These are phyloP conservation scores for Tolypocladium sp. DNA, from an alignment of 2,329 filamentous ascomycete species.

Conservation along the genomic window DNA sequence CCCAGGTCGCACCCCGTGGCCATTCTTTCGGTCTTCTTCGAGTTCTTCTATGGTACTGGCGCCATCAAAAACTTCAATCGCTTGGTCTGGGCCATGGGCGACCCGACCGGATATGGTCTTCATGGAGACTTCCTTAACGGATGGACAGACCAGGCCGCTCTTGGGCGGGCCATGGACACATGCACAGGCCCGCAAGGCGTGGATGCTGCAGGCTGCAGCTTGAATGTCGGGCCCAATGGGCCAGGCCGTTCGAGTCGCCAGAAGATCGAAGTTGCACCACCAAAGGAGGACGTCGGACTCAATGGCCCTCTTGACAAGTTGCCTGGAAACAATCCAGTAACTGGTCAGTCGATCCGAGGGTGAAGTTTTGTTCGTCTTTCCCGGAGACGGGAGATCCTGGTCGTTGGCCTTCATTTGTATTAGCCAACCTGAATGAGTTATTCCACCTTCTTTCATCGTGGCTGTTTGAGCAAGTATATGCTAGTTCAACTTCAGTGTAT, in stretches of 20 bases:
- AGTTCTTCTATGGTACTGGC: conserved; percentile 34
- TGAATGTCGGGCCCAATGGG: conserved; percentile 15
- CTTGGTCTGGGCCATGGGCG: conserved; percentile 16
- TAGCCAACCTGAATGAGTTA: too few species aligned
- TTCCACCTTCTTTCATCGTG: too few species aligned
- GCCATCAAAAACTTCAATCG: conserved; percentile 16
- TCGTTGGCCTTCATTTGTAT: too few species aligned
- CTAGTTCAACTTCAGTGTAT: not conserved
- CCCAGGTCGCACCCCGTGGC: conserved; percentile 31
- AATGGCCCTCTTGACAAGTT: conserved; percentile 12
- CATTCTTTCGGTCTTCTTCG: conserved; percentile 34
- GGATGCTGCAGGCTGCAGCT: conserved; percentile 11
- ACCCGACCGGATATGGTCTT: conserved; percentile 17
- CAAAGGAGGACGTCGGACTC: conserved; percentile 15
- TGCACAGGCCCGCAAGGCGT: conserved; percentile 16
- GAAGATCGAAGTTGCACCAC: conserved; percentile 9
- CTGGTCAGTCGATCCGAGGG: not conserved
- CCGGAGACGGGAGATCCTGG: too few species aligned
- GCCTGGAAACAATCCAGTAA: conserved; percentile 17
- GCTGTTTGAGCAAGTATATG: too few species aligned
- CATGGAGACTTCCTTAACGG: conserved; percentile 20
- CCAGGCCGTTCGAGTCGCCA: conserved; percentile 10
- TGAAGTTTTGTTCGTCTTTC: not conserved
- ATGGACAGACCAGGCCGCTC: conserved; percentile 16
- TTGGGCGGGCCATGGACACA: conserved; percentile 14